Base-by-base conservation (phyloP, 352 stramenopile species). In the Blastocystis sp. region DNA sequence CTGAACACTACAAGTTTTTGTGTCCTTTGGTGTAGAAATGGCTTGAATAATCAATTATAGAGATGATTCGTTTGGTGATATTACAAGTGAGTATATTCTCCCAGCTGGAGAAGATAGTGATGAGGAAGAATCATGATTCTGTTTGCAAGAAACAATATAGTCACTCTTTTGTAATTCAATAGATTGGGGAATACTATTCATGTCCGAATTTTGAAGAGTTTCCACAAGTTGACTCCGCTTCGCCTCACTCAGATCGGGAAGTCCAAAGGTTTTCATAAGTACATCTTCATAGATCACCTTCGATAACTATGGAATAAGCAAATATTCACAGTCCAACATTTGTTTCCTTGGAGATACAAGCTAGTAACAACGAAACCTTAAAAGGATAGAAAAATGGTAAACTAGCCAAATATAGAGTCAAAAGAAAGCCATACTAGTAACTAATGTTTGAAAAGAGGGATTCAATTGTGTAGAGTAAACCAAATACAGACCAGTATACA, bases 321-420 rank as follows among this genome's bases (percentile, higher is more conserved):
- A 2, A 32, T 37, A 65, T 14, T 37, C 46, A 49, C 4, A 54
- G 0, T 51, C 12, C 19, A 29, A 83, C 71, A 43, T 63, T 65
- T 6, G 66, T 59, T 24, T 83, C 71, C 54, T 83, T 83, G 12
- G 46, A 39, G 39, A 83, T 42, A 65, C 11, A 63, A 11, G 51
- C 16, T 65, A 65, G 46, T 21, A 83, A 56, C 3, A 83, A 29
- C 7, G 71, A 83, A 4, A 83, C 51, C 27, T 83, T 83, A 42
- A 83, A 83, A 0, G 71, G 71, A 43, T 83, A 83, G 32, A 65
- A 83, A 37, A 83, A 83, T 1, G 71, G 71, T 24, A 83, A 37
- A 42, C 71, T 83, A 66, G 16, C 3, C 6, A 29, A 42, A 14
- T 67, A 9, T 46, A 27, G 12, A 21, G 65, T 35, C 5, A 35